Conservation (phyloP, 306 rosid species). For the Quercus aquifolioides region DNA sequence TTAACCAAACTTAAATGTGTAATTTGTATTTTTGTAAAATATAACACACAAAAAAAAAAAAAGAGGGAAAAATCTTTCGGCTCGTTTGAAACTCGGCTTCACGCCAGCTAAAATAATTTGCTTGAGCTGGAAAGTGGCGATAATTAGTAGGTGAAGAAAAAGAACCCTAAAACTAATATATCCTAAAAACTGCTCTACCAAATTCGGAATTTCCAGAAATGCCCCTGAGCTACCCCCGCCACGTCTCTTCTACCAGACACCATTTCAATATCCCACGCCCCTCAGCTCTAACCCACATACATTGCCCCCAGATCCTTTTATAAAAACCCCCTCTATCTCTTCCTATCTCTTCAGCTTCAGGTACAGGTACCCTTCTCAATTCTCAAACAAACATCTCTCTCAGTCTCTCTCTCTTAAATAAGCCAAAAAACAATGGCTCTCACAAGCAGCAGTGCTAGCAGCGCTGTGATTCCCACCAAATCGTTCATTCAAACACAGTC, state of each 20-base stretch:
- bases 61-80: too few relatives aligned
- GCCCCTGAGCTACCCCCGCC: constrained; percentile 9
- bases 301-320: neutral
- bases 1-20: too few relatives aligned
- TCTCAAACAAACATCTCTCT: neutral
- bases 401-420: constrained; percentile 3
- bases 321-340: neutral
- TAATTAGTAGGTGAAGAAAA: neutral
- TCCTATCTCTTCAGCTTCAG: neutral
- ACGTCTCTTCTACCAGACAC: neutral
- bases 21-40: too few relatives aligned
- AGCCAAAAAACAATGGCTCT: constrained; percentile 42
- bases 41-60: too few relatives aligned
- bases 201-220: neutral
- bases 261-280: neutral
- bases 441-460: constrained; percentile 35
- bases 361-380: neutral
- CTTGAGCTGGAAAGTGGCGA: too few relatives aligned
- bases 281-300: neutral
- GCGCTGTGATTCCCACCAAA: constrained; percentile 47
- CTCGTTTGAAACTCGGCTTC: too few relatives aligned
- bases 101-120: too few relatives aligned
- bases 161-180: neutral
- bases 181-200: neutral
- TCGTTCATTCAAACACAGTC: constrained; percentile 38